Evolutionary conservation across 1,139 yeast species (phyloP), one percentile per base, ranked within the genome.

Genomic region (Tardiomyces blankii): DNA sequence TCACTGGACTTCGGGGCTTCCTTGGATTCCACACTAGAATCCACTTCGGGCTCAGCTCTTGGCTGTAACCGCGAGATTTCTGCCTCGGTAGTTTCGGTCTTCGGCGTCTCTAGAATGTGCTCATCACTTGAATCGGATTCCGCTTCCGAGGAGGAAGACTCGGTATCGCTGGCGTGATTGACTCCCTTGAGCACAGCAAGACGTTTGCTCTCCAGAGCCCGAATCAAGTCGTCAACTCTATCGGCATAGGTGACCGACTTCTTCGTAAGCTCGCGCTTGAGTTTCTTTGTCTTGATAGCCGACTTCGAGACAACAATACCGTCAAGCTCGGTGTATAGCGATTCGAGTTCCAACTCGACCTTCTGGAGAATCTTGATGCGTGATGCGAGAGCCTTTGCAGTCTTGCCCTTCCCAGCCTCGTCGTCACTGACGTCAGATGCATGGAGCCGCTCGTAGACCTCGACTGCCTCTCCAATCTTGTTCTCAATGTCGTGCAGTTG

Each of bases 291-390:
- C 39, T 7, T 46, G 49, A 11, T 44, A 48, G 9, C 44, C 9
- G 47, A 43, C n/a, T 38, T 44, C 7, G 58, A 54, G 8, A 48
- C 44, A 3, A 39, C 33, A 23, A 51, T 44, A 19, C 46, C 46
- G 43, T 56, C 60, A 8, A 56, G 55, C 38, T 50, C 51, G 18
- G 56, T 53, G 42, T 53, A 56, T 42, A 53, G 40, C 48, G 49
- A 46, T 42, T 56, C 60, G 18, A 56, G 51, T 39, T 50, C 48
- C 30, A 54, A 42, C 46, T 56, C 59, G 8, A 54, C 47, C 46
- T 49, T 50, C 42, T 55, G 58, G 39, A 56, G 49, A 18, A 56
- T 51, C 50, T 55, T 56, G 42, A 55, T 51, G 41, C 57, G 48
- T 2, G 60, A 56, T 2, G 47, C 38, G 35, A 51, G 39, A 12